Base-by-base conservation (phyloP, 2,329 filamentous ascomycete genomes). In the Fusarium sp. region DNA sequence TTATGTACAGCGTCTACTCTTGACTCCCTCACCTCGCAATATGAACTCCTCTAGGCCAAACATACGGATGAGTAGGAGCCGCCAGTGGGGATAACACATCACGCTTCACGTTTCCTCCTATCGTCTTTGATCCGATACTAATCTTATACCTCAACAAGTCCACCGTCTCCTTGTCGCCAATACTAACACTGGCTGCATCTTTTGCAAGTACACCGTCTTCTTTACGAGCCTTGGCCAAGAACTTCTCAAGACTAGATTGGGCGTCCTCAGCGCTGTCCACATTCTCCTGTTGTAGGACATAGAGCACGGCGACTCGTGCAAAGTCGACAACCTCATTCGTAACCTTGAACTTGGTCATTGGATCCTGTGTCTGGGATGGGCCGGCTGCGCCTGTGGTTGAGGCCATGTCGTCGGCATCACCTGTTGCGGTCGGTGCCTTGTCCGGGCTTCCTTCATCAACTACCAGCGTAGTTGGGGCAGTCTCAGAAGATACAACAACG, bases 241-340 rank as follows among this genome's bases (percentile, higher is more conserved):
- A 87, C 3, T 74, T 78, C 74, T 90, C 86, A 15, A 91, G 79
- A 6, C 77, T 74, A 10, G 77, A 79, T 74, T 91, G 89, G 1
- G 88, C 88, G 8, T 77, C 77, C 46, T 85, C 82, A 0, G 89
- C 89, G 38, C 81, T 80, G 31, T 80, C 76, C 3, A 89, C 71
- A 8, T 77, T 80, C 58, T 86, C 78, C 69, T 88, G 79, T 72
- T 91, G 88, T 4, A 91, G 79, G 26, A 92, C 81, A 68, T 84
- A 91, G 18, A 92, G 81, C 5, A 92, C 85, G 0, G 84, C 85
- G 4, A 90, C 84, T 6, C 89, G 84, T 1, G 88, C 85, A 79
- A 92, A 92, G 72, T 92, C 89, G 2, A 90, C 79, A 1, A 84
- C 83, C 49, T 87, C 82, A 57, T 89, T 83, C 2, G 86, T 87